phyloP scores from a whole-genome alignment of 495 filamentous ascomycete genomes.

The Parathielavia appendiculata region DNA sequence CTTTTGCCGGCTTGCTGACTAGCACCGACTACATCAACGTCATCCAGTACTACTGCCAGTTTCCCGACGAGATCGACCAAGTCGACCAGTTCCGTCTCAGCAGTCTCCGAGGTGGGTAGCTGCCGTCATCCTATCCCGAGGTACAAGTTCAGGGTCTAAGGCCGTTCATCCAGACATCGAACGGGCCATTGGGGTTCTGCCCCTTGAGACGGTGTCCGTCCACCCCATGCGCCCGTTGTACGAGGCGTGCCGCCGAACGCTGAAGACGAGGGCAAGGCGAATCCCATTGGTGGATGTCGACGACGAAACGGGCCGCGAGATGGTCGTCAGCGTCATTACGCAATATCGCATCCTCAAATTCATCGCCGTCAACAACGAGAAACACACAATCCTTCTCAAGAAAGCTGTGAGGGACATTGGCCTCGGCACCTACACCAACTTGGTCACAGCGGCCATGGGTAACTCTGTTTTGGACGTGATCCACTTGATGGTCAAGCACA shows the following conservation, averaged over 20 bases:
- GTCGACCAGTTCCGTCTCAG: slow-evolving; percentile 93
- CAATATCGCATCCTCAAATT: slow-evolving; percentile 99
- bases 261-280: slow-evolving; percentile 83
- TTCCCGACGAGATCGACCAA: slow-evolving; percentile 78
- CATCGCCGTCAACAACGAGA: slow-evolving; percentile 89
- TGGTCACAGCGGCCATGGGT: slow-evolving; percentile 83
- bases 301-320: slow-evolving; percentile 86
- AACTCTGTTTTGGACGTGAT: slow-evolving; percentile 95
- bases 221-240: slow-evolving; percentile 86
- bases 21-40: slow-evolving; percentile 98
- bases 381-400: slow-evolving; percentile 80
- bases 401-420: slow-evolving; percentile 82
- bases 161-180: slow-evolving; percentile 67
- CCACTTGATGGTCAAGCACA: slow-evolving; percentile 83
- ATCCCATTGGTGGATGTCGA: slow-evolving; percentile 94
- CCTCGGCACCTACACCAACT: slow-evolving; percentile 75
- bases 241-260: slow-evolving; percentile 91
- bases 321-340: slow-evolving; percentile 93
- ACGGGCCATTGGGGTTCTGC: slow-evolving; percentile 81
- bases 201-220: slow-evolving; percentile 92
- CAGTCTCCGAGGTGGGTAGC: slow-evolving; percentile 73
- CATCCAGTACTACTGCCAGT: slow-evolving; percentile 99
- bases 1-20: slow-evolving; percentile 89
- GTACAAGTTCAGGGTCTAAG: slow-evolving; percentile 13
- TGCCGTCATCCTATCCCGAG: not conserved